Evolutionary conservation across 2,329 filamentous ascomycete genomes (phyloP).

Genomic region (Apiospora arundinis): DNA sequence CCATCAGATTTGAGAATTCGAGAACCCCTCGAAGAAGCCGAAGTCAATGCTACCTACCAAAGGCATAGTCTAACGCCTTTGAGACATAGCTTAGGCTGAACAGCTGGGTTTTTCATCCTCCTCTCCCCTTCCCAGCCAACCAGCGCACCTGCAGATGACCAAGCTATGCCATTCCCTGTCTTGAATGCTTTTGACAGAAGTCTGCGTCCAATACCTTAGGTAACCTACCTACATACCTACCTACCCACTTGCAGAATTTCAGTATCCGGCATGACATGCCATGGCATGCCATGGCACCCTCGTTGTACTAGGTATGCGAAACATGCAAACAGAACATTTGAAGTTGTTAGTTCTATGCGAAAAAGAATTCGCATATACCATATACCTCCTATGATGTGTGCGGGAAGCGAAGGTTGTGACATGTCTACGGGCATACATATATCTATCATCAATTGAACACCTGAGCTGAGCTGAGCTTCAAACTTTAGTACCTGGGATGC

Average conservation of each 20-base stretch:
- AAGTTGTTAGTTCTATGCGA: background rate
- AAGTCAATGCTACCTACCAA: background rate
- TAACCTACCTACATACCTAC: too few species aligned
- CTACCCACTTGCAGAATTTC: background rate
- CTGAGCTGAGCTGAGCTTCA: background rate
- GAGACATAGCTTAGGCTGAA: background rate
- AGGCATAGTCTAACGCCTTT: background rate
- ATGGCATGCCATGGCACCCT: too few species aligned
- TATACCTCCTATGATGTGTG: too few species aligned
- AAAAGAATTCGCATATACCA: background rate
- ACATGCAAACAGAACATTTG: background rate
- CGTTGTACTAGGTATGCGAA: too few species aligned
- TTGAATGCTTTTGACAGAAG: background rate
- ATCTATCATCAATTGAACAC: background rate
- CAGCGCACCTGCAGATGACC: background rate
- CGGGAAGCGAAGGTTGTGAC: too few species aligned
- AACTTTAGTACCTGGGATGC: conserved; percentile 4
- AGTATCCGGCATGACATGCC: too few species aligned
- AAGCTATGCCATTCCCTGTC: background rate
- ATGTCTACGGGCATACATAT: too few species aligned
- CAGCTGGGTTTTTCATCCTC: background rate
- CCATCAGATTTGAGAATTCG: background rate
- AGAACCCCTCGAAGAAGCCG: background rate
- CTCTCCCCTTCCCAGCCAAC: background rate
- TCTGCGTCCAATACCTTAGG: background rate